phyloP scores from a whole-genome alignment of 176 grass and related monocot species.

The Ensete glaucum region DNA sequence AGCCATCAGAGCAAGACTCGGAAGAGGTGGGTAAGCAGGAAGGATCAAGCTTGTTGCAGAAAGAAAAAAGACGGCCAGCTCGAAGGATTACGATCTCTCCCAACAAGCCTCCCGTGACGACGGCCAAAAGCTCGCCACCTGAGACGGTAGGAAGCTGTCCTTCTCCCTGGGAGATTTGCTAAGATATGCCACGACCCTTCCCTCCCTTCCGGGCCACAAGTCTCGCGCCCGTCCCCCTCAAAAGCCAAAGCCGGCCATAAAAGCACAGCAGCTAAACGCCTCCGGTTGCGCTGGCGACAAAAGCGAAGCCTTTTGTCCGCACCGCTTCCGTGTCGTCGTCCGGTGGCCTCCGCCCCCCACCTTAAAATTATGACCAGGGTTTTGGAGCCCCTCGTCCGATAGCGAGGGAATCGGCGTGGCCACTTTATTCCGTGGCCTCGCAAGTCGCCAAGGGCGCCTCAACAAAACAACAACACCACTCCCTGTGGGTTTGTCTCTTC shows the following conservation, averaged over 20 bases:
- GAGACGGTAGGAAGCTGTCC: not conserved
- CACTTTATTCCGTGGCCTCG: conserved; percentile 8
- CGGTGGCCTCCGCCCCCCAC: not conserved
- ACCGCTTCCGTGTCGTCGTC: conserved; percentile 25
- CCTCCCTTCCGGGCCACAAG: not conserved
- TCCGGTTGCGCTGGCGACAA: conserved; percentile 16
- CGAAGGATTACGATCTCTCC: not conserved
- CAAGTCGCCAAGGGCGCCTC: not conserved
- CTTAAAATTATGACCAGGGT: not conserved
- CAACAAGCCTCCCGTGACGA: not conserved
- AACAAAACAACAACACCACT: conserved; percentile 9
- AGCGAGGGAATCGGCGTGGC: not conserved
- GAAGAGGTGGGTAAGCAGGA: too few species aligned
- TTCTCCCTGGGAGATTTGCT: not conserved
- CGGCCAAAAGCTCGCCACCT: not conserved
- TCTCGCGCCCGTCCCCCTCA: not conserved
- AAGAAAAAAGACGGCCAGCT: too few species aligned
- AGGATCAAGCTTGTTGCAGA: too few species aligned
- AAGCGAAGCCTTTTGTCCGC: conserved; percentile 49
- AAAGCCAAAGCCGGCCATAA: not conserved
- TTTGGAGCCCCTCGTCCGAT: not conserved
- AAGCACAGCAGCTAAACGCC: too few species aligned
- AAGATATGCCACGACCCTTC: not conserved
- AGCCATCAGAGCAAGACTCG: too few species aligned
- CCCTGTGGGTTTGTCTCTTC: not conserved